phyloP scores from a whole-genome alignment of 1,284 basidiomycete species.

The Rhodotorula sp. region DNA sequence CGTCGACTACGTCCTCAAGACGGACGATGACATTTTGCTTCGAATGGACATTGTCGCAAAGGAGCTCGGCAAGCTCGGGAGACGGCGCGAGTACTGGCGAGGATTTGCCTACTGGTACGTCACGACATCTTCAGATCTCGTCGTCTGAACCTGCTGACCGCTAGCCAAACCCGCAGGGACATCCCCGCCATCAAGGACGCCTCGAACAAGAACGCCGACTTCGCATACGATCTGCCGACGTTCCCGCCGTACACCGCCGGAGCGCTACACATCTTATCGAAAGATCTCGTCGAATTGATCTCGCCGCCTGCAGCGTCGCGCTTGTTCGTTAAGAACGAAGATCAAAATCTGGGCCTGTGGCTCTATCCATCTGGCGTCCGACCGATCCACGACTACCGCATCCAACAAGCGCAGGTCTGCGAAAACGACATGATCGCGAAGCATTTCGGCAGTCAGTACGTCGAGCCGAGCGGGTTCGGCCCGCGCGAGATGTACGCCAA shows the following conservation, averaged over 20 bases:
- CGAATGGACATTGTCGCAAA: constrained; percentile 35
- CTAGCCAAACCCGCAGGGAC: constrained; percentile 13
- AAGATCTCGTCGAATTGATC: constrained; percentile 37
- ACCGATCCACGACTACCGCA: constrained; percentile 38
- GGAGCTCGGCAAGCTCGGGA: constrained; percentile 31
- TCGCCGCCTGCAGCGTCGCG: constrained; percentile 18
- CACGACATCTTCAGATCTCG: too few species aligned
- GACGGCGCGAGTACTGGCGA: constrained; percentile 32
- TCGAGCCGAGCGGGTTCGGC: constrained; percentile 23
- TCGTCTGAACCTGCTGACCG: too few species aligned
- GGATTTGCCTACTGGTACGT: constrained; percentile 38
- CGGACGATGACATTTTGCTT: constrained; percentile 37
- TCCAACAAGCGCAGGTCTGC: constrained; percentile 38
- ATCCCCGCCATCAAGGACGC: constrained; percentile 37
- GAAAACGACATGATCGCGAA: constrained; percentile 42
- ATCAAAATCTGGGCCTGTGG: constrained; percentile 37
- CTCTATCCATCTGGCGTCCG: constrained; percentile 32
- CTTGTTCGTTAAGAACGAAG: constrained; percentile 36
- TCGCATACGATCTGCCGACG: constrained; percentile 30
- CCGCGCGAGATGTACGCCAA: constrained; percentile 37
- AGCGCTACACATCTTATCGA: constrained; percentile 36
- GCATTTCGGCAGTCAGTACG: constrained; percentile 33
- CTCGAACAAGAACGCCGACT: constrained; percentile 38
- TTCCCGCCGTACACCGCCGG: constrained; percentile 39
- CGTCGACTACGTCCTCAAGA: constrained; percentile 41